Conservation (phyloP, 805 yeast genomes). For the Monosporozyma aquatica region DNA sequence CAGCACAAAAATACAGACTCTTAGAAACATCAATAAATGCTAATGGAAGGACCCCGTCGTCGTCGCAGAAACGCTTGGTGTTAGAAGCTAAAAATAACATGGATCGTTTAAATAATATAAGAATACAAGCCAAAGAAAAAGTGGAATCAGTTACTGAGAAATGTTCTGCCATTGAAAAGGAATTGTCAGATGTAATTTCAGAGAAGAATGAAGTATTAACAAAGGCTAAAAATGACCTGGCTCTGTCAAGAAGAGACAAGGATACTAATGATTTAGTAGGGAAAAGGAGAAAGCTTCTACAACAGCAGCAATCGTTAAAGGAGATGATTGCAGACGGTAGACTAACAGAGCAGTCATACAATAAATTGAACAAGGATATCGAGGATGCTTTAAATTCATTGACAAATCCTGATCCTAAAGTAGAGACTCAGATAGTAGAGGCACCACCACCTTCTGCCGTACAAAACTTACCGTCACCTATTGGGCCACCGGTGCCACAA, state of each 20-base stretch:
- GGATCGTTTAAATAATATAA: background rate
- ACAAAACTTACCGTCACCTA: background rate
- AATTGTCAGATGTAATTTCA: constrained; percentile 10
- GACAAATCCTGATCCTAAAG: constrained; percentile 1
- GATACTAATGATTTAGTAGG: constrained; percentile 8
- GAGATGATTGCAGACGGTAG: constrained; percentile 10
- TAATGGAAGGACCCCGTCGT: constrained; percentile 4
- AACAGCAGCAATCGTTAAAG: constrained; percentile 13
- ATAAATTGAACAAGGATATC: constrained; percentile 7
- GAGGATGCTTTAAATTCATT: constrained; percentile 12
- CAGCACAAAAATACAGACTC: constrained; percentile 5
- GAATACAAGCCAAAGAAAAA: constrained; percentile 13
- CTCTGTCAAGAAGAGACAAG: constrained; percentile 14
- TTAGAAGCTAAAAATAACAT: constrained; percentile 12
- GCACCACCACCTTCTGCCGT: constrained; percentile 1
- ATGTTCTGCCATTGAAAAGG: constrained; percentile 4
- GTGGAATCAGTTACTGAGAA: constrained; percentile 12
- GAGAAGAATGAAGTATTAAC: constrained; percentile 14
- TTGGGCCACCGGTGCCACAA: too few relatives aligned
- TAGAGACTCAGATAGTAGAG: constrained; percentile 1
- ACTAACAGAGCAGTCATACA: constrained; percentile 9
- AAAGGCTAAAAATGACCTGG: constrained; percentile 14
- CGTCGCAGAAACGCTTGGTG: constrained; percentile 12
- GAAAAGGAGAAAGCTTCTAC: constrained; percentile 14
- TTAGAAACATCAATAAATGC: constrained; percentile 6